Evolutionary conservation across 345 rosid species (phyloP).

Genomic region (Eucalyptus guilfoylei): DNA sequence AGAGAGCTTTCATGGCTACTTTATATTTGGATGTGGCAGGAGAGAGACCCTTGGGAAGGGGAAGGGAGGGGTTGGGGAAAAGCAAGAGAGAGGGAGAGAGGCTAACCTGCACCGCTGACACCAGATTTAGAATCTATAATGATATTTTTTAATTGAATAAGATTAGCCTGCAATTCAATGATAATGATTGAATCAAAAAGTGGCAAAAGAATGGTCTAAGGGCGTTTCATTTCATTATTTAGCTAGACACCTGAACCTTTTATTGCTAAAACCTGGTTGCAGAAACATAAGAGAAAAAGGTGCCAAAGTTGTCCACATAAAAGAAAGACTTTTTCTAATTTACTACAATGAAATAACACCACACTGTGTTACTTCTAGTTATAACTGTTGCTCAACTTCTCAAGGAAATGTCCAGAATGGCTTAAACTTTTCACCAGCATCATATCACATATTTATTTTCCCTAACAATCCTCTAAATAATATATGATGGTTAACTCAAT

Average conservation of each 20-base stretch:
- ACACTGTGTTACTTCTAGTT: background rate
- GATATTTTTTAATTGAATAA: conserved; percentile 49
- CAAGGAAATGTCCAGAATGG: background rate
- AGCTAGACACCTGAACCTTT: background rate
- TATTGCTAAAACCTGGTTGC: background rate
- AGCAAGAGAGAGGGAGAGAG: background rate
- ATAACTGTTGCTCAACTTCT: background rate
- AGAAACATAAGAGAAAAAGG: background rate
- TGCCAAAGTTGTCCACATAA: background rate
- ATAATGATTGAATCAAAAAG: background rate
- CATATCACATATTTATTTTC: background rate
- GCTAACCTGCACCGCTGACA: conserved; percentile 94
- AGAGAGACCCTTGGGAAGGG: background rate
- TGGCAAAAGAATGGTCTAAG: background rate
- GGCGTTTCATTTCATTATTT: background rate
- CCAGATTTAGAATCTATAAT: conserved; percentile 94
- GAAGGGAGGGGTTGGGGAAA: background rate
- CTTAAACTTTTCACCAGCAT: background rate
- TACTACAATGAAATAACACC: background rate
- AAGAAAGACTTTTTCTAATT: background rate
- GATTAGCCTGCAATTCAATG: conserved; percentile 50
- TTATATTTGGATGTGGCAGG: background rate
- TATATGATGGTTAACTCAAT: background rate
- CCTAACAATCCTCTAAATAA: background rate
- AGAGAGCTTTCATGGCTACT: background rate